A percentile compares a stretch with the other conserved stretches of the same genome.
Conservation (phyloP, 176 grass and related monocot genomes). For the Rhynchospora breviuscula region DNA sequence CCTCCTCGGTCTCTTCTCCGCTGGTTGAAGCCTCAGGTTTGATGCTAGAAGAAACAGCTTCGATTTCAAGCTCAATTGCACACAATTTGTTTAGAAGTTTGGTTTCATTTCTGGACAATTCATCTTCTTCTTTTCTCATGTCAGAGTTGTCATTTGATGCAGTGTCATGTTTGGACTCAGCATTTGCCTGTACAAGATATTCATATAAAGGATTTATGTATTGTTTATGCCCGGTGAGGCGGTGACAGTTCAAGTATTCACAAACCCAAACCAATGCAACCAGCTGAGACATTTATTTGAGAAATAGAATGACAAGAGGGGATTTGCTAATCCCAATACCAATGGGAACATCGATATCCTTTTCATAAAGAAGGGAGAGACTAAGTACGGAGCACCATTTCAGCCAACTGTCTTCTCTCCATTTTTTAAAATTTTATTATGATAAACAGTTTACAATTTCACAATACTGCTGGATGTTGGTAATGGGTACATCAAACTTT, state of each 20-base stretch:
- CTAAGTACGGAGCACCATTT: background rate
- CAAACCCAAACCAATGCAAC: background rate
- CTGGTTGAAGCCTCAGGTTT: constrained; percentile 22
- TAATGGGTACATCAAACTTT: background rate
- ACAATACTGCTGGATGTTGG: background rate
- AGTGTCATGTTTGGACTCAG: constrained; percentile 4
- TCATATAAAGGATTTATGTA: background rate
- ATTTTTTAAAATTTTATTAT: background rate
- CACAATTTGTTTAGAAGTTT: constrained; percentile 57
- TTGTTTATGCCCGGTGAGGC: background rate
- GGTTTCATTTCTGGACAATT: constrained; percentile 22
- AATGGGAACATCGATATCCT: background rate
- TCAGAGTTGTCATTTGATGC: background rate
- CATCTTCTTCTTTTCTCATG: background rate
- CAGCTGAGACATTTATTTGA: background rate
- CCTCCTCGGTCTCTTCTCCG: background rate
- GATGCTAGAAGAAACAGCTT: constrained; percentile 66
- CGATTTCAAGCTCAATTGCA: constrained; percentile 69
- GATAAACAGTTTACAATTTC: background rate
- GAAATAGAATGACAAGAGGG: background rate
- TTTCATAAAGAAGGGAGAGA: background rate
- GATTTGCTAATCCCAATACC: background rate
- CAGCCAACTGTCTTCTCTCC: background rate
- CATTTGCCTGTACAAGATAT: constrained; percentile 40
- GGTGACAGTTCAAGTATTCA: background rate